phyloP scores from a whole-genome alignment of 2,329 filamentous ascomycete species.

The Xylaria polymorpha region DNA sequence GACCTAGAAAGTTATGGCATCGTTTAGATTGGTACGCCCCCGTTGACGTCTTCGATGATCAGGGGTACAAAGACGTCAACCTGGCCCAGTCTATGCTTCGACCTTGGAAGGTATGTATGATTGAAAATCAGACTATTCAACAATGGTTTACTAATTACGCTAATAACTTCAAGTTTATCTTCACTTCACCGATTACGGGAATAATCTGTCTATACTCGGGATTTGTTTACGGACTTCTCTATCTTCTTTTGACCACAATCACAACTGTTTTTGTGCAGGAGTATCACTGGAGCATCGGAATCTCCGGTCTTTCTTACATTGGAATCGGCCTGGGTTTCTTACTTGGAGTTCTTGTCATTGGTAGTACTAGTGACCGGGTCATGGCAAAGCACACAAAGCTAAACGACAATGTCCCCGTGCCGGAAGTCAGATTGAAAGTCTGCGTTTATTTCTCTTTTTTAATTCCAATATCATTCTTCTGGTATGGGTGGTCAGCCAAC shows the following conservation, averaged over 20 bases:
- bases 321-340: slow-evolving; percentile 35
- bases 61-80: slow-evolving; percentile 17
- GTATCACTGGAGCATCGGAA: slow-evolving; percentile 31
- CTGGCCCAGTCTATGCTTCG: slow-evolving; percentile 24
- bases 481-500: slow-evolving; percentile 34
- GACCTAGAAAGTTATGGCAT: slow-evolving; percentile 28
- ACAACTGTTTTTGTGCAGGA: slow-evolving; percentile 30
- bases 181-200: slow-evolving; percentile 30
- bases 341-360: slow-evolving; percentile 26
- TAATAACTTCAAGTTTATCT: slow-evolving; percentile 25
- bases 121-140: neutral
- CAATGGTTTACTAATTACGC: neutral
- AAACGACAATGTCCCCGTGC: slow-evolving; percentile 19
- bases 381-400: slow-evolving; percentile 28
- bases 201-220: slow-evolving; percentile 31
- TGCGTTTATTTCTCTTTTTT: slow-evolving; percentile 36
- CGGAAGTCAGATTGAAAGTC: slow-evolving; percentile 30
- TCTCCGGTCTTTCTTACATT: slow-evolving; percentile 33
- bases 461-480: slow-evolving; percentile 32
- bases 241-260: slow-evolving; percentile 35
- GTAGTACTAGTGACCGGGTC: slow-evolving; percentile 27
- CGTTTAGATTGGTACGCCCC: slow-evolving; percentile 34
- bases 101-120: slow-evolving; percentile 23
- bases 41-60: slow-evolving; percentile 9
- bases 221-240: slow-evolving; percentile 35